phyloP scores from a whole-genome alignment of 768 basidiomycete genomes.

The Hericium coralloides region DNA sequence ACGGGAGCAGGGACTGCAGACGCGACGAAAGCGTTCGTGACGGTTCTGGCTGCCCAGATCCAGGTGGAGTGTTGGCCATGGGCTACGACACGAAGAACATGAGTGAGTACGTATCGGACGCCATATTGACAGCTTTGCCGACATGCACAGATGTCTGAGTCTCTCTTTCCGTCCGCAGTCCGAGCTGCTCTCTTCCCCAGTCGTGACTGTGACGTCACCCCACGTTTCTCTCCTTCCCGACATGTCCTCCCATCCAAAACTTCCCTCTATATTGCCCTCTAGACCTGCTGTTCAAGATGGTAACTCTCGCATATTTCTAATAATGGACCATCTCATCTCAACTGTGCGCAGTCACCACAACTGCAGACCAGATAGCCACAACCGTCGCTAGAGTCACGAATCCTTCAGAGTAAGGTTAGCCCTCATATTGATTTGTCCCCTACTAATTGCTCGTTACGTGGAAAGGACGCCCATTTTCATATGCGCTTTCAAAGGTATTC shows the following conservation, averaged over 20 bases:
- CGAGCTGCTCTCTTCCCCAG: not conserved
- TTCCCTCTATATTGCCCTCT: conserved; percentile 15
- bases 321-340: not conserved
- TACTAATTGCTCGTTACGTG: conserved; percentile 2
- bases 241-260: conserved; percentile 7
- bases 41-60: not conserved
- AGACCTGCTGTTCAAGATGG: conserved; percentile 15
- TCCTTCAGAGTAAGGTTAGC: conserved; percentile 48
- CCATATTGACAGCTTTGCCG: too few relatives aligned
- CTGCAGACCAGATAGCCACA: conserved; percentile 47
- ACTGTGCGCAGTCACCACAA: conserved; percentile 32
- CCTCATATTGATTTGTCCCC: not conserved
- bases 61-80: too few relatives aligned
- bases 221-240: conserved; percentile 11
- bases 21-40: not conserved
- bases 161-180: not conserved
- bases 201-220: not conserved
- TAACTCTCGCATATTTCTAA: not conserved
- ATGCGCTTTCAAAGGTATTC: conserved; percentile 51
- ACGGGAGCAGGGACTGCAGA: not conserved
- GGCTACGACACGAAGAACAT: too few relatives aligned
- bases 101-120: too few relatives aligned
- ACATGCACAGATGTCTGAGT: too few relatives aligned
- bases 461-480: conserved; percentile 74
- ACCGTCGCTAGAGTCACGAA: conserved; percentile 54